phyloP scores from a whole-genome alignment of 768 basidiomycete genomes.

The Xerocomellus amylosporus region DNA sequence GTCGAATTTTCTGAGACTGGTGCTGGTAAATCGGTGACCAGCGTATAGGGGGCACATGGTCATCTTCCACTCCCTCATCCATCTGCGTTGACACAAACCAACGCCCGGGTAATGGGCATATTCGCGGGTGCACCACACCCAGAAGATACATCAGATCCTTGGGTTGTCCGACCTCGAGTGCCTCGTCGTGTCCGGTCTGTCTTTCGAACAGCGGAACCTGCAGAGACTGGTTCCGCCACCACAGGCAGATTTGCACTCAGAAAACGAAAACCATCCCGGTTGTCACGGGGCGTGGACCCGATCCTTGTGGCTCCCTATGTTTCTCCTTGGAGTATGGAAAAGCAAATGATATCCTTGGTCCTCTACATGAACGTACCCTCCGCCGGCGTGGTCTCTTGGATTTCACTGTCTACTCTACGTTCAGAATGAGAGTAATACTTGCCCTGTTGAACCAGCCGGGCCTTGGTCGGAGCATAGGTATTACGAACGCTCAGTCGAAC shows the following conservation, averaged over 20 bases:
- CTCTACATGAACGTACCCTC: slow-evolving; percentile 63
- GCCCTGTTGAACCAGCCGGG: slow-evolving; percentile 7
- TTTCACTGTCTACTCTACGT: slow-evolving; percentile 88
- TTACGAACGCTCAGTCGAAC: slow-evolving; percentile 53
- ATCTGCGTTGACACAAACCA: slow-evolving; percentile 11
- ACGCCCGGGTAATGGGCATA: slow-evolving; percentile 66
- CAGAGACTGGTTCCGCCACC: slow-evolving; percentile 9
- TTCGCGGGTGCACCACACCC: slow-evolving; percentile 82
- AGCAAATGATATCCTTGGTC: slow-evolving; percentile 43
- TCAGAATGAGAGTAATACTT: slow-evolving; percentile 28
- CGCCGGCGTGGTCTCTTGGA: slow-evolving; percentile 83
- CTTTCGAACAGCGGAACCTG: slow-evolving; percentile 22
- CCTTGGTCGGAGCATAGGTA: slow-evolving; percentile 40
- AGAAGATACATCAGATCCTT: slow-evolving; percentile 53
- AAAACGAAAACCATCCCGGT: slow-evolving; percentile 22
- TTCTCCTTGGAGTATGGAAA: slow-evolving; percentile 26
- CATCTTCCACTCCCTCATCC: slow-evolving; percentile 13
- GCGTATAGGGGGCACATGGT: slow-evolving; percentile 24
- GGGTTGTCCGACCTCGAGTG: slow-evolving; percentile 62
- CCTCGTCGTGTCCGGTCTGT: slow-evolving; percentile 32
- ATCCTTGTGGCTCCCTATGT: slow-evolving; percentile 57
- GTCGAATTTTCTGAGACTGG: slow-evolving; percentile 89
- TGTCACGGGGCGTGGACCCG: slow-evolving; percentile 76
- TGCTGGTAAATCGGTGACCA: slow-evolving; percentile 53
- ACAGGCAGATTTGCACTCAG: slow-evolving; percentile 2